Percentiles rank a stretch among this genome's conserved stretches.
These are phyloP conservation scores for Cerioporus squamosus DNA, from an alignment of 1,284 basidiomycete genomes.

Conservation along the genomic window DNA sequence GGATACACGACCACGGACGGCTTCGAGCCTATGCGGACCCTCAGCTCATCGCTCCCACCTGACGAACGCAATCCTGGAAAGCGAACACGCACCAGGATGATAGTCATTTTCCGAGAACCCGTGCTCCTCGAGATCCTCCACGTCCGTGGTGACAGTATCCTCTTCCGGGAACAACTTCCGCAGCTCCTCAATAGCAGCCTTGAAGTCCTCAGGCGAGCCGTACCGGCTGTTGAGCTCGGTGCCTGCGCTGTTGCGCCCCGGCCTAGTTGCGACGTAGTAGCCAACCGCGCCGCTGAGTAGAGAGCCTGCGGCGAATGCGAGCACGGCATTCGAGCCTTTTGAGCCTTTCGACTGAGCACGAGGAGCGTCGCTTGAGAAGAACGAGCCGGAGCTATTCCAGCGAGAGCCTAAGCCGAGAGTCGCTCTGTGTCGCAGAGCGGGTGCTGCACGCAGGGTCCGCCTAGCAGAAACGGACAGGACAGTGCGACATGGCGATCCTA, in stretches of 20 bases:
- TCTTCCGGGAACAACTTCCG: conserved; percentile 40
- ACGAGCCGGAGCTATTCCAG: background rate
- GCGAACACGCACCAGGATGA: conserved; percentile 51
- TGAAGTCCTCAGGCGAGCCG: conserved; percentile 56
- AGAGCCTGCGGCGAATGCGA: conserved; percentile 15
- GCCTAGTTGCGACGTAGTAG: conserved; percentile 6
- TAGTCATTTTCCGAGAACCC: conserved; percentile 63
- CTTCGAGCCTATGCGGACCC: conserved; percentile 40
- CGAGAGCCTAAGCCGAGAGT: background rate
- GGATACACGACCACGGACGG: conserved; percentile 68
- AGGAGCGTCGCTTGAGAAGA: background rate
- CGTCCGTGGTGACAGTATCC: conserved; percentile 55
- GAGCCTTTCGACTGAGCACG: background rate
- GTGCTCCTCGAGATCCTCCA: conserved; percentile 56
- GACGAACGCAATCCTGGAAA: background rate
- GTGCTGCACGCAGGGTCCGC: background rate
- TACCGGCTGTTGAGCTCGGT: conserved; percentile 34
- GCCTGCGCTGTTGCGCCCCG: background rate
- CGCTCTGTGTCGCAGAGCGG: background rate
- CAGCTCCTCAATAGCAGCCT: conserved; percentile 53
- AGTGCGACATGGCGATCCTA: background rate
- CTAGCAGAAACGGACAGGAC: background rate
- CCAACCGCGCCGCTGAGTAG: conserved; percentile 13
- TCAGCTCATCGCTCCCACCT: no score
- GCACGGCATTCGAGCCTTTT: conserved; percentile 1